phyloP scores from a whole-genome alignment of 225 moss, liverwort and hornwort species.

The Takakia lepidozioides region DNA sequence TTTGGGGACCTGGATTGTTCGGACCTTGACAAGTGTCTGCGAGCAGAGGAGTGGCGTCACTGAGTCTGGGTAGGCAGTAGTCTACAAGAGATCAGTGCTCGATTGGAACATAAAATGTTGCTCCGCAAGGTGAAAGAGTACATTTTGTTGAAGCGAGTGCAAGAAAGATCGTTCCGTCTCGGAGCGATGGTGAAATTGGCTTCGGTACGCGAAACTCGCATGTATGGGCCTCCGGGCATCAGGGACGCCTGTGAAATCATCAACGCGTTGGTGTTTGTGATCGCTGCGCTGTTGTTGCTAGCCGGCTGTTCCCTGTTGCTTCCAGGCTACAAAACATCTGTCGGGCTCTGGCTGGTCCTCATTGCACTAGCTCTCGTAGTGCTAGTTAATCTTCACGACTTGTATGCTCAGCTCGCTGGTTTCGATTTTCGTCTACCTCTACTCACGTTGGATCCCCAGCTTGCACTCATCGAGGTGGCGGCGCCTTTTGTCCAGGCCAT shows the following conservation, averaged over 20 bases:
- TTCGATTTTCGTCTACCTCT: constrained; percentile 44
- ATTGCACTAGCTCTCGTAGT: constrained; percentile 30
- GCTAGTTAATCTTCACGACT: constrained; percentile 57
- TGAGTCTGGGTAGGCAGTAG: too few relatives aligned
- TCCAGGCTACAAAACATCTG: constrained; percentile 27
- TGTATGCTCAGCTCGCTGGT: constrained; percentile 61
- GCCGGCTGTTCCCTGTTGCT: constrained; percentile 45
- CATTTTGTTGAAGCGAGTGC: too few relatives aligned
- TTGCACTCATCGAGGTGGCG: constrained; percentile 53
- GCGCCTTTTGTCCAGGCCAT: constrained; percentile 49
- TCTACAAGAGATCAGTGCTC: too few relatives aligned
- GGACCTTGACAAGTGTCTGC: too few relatives aligned
- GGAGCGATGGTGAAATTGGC: constrained; percentile 88
- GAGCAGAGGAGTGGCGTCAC: too few relatives aligned
- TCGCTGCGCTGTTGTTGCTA: constrained; percentile 36
- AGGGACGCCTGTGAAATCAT: constrained; percentile 45
- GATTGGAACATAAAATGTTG: too few relatives aligned
- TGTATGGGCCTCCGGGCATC: constrained; percentile 38
- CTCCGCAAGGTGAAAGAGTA: too few relatives aligned
- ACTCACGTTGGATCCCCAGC: constrained; percentile 37
- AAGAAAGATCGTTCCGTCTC: too few relatives aligned
- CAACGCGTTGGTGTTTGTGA: constrained; percentile 47
- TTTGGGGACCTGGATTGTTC: too few relatives aligned
- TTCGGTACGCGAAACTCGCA: constrained; percentile 42
- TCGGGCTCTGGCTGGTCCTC: constrained; percentile 38